phyloP scores from a whole-genome alignment of 192 early-diverging fungal species.

The Neocallimastix lanati region DNA sequence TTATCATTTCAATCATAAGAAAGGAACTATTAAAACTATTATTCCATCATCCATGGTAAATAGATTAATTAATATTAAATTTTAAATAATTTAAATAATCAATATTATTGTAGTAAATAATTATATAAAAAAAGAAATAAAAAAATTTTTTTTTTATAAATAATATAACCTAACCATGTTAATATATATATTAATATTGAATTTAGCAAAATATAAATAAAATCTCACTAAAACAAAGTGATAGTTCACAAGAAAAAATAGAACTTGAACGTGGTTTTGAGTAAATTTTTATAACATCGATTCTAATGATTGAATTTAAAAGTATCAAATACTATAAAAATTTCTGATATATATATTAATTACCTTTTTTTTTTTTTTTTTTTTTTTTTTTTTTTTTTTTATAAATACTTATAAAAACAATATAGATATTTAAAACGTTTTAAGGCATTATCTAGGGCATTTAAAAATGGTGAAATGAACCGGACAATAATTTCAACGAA shows the following conservation, averaged over 20 bases:
- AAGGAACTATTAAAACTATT: neutral
- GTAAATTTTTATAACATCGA: too few relatives aligned
- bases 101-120: too few relatives aligned
- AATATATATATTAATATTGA: too few relatives aligned
- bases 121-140: too few relatives aligned
- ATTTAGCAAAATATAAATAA: too few relatives aligned
- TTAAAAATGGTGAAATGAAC: neutral
- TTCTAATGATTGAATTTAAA: too few relatives aligned
- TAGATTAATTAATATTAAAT: too few relatives aligned
- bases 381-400: too few relatives aligned
- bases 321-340: too few relatives aligned
- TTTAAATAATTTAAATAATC: too few relatives aligned
- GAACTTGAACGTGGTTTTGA: slow-evolving; percentile 26
- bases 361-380: neutral
- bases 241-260: slow-evolving; percentile 4
- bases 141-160: neutral
- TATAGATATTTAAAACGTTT: slow-evolving; percentile 32
- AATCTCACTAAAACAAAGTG: neutral
- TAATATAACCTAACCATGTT: neutral
- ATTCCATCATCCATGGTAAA: neutral
- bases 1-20: neutral
- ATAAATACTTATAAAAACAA: too few relatives aligned
- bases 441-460: slow-evolving; percentile 34
- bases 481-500: neutral
- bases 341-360: neutral